phyloP scores from a whole-genome alignment of 768 basidiomycete genomes.

The Mycena latifolia region DNA sequence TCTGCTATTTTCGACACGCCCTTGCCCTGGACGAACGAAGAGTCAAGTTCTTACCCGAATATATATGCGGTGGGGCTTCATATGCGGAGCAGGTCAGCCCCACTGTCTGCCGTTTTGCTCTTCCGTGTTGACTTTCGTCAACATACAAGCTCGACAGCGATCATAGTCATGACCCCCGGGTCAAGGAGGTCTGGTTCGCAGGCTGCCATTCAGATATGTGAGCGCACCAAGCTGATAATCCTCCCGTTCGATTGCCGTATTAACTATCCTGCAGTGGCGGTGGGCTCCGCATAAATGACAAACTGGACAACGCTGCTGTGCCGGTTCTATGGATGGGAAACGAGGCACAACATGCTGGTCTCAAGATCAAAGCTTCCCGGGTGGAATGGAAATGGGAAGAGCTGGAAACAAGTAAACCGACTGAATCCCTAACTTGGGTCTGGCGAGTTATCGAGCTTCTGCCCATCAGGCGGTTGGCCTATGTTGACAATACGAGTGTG shows the following conservation, averaged over 20 bases:
- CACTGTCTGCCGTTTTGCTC: no score
- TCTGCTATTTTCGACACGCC: slow-evolving; percentile 43
- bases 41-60: slow-evolving; percentile 43
- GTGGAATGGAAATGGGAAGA: no score
- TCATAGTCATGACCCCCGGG: neutral
- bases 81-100: no score
- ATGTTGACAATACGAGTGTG: no score
- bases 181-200: slow-evolving; percentile 10
- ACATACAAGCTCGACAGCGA: no score
- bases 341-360: slow-evolving; percentile 1
- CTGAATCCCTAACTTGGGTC: no score
- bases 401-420: no score
- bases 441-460: no score
- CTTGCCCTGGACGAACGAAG: slow-evolving; percentile 42
- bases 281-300: neutral
- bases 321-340: slow-evolving; percentile 11
- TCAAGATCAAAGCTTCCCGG: no score
- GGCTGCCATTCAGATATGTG: slow-evolving; percentile 6
- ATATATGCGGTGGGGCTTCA: no score
- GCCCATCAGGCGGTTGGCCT: no score
- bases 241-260: neutral
- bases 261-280: neutral
- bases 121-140: no score
- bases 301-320: neutral
- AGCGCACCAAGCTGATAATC: neutral